Percentiles rank a stretch among this genome's conserved stretches.
Conservation (phyloP, 306 rosid genomes). For the Elaeagnus macrophylla region DNA sequence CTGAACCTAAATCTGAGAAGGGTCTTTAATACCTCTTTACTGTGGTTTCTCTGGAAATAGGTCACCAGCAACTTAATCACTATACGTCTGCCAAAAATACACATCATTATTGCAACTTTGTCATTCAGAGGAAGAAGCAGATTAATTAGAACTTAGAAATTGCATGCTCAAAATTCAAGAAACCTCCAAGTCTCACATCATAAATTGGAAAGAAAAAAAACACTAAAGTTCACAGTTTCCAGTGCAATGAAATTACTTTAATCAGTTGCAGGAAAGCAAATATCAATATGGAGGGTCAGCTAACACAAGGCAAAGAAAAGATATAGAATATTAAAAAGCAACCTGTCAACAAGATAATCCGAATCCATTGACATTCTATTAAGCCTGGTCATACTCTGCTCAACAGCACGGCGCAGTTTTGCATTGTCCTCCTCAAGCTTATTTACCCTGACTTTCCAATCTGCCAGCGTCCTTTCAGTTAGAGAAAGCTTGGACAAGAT, state of each 20-base stretch:
- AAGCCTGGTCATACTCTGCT: constrained; percentile 88
- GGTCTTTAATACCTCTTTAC: constrained; percentile 67
- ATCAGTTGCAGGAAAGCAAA: background rate
- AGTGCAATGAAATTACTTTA: too few relatives aligned
- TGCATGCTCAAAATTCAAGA: too few relatives aligned
- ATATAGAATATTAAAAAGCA: constrained; percentile 16
- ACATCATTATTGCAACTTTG: constrained; percentile 11
- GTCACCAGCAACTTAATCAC: constrained; percentile 84
- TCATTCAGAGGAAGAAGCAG: constrained; percentile 6
- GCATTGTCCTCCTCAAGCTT: constrained; percentile 96
- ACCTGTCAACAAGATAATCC: constrained; percentile 98
- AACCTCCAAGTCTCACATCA: too few relatives aligned
- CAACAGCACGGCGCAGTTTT: constrained; percentile 76
- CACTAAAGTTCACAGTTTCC: too few relatives aligned
- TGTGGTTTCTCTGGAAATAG: constrained; percentile 86
- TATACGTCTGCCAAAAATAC: constrained; percentile 73
- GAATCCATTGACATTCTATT: constrained; percentile 98
- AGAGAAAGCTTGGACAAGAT: constrained; percentile 56
- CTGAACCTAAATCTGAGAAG: constrained; percentile 8
- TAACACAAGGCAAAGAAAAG: background rate
- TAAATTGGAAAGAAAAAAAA: too few relatives aligned
- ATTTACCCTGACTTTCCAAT: constrained; percentile 77
- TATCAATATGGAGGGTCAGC: background rate
- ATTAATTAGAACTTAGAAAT: background rate
- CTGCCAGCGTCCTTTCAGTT: constrained; percentile 58